A percentile compares a stretch with the other conserved stretches of the same genome.
Conservation (phyloP, 2,329 filamentous ascomycete species). For the Xylaria sp. region DNA sequence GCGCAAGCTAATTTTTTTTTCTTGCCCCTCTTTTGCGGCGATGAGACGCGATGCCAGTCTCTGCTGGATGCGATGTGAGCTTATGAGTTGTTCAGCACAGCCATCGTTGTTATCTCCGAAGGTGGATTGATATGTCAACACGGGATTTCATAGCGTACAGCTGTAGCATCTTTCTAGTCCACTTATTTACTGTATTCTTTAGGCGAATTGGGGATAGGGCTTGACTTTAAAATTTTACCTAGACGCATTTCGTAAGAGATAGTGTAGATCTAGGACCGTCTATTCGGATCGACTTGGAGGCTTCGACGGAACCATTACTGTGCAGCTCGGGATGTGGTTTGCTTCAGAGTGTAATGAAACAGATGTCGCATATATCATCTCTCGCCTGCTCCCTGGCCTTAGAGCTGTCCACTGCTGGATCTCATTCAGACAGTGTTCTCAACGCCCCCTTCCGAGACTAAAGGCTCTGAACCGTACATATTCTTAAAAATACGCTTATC, state of each 20-base stretch:
- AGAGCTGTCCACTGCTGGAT: too few relatives aligned
- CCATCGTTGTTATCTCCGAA: neutral
- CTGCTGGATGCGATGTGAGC: neutral
- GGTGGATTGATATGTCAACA: neutral
- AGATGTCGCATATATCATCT: neutral
- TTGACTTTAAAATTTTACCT: neutral
- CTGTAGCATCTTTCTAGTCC: neutral
- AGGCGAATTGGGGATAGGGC: neutral
- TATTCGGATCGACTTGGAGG: neutral
- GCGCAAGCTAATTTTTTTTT: neutral
- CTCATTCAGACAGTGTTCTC: neutral
- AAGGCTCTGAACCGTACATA: neutral
- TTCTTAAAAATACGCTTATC: neutral
- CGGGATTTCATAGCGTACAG: neutral
- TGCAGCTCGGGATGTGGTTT: neutral
- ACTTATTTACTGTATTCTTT: neutral
- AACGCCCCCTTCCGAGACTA: neutral
- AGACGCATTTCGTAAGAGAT: neutral
- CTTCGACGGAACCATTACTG: neutral
- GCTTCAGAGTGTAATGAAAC: neutral
- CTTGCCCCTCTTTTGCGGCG: neutral
- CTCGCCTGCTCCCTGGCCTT: neutral
- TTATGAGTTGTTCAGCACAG: neutral
- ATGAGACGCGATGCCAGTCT: neutral
- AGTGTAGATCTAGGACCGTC: neutral